These are phyloP conservation scores for Sonneratia alba DNA, from an alignment of 345 rosid genomes.

Conservation along the genomic window DNA sequence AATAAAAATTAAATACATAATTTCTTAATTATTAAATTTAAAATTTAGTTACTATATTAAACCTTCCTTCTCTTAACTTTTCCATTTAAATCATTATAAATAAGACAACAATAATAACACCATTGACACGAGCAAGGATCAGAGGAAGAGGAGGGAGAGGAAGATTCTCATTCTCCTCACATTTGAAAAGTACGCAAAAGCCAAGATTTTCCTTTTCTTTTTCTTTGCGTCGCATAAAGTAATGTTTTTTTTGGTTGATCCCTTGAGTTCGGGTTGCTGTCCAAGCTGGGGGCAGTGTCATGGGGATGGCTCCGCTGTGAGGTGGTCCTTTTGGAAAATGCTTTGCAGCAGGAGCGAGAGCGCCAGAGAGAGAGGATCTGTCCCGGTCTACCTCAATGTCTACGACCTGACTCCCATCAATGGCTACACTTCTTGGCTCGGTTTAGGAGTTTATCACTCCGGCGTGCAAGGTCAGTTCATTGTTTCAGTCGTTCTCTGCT, in stretches of 20 bases:
- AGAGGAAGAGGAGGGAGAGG: no score
- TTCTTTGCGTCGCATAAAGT: background rate
- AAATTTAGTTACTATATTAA: no score
- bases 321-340: conserved; percentile 21
- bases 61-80: no score
- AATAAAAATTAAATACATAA: no score
- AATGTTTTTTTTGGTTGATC: background rate
- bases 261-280: background rate
- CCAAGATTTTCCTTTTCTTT: no score
- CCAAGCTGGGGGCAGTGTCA: background rate
- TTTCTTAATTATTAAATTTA: no score
- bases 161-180: no score
- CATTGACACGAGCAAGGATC: no score
- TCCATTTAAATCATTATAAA: no score
- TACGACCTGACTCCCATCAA: conserved; percentile 92
- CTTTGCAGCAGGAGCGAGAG: conserved; percentile 48
- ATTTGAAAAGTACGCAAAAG: no score
- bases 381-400: conserved; percentile 85
- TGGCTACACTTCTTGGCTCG: conserved; percentile 96
- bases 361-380: conserved; percentile 48
- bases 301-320: background rate
- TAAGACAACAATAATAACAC: no score
- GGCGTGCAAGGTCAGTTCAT: conserved; percentile 82
- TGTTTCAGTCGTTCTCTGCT: background rate
- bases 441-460: conserved; percentile 94